Percentiles rank a stretch among this genome's conserved stretches.
Conservation (phyloP, 2,329 filamentous ascomycete species). For the Claviceps sp. region DNA sequence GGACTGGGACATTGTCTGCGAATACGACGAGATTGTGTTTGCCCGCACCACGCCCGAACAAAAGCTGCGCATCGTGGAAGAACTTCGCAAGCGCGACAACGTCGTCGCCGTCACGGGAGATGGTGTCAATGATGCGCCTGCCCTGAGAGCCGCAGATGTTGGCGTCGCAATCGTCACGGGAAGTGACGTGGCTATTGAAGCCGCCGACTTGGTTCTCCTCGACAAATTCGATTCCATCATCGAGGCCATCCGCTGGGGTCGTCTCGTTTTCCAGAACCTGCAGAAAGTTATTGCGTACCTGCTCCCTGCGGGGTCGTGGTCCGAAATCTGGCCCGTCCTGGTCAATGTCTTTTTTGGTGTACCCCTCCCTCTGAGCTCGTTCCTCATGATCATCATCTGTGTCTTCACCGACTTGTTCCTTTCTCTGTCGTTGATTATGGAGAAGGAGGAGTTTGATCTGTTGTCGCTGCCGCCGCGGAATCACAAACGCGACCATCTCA, state of each 20-base stretch:
- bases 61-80: constrained; percentile 59
- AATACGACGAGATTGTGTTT: constrained; percentile 49
- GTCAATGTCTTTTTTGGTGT: constrained; percentile 43
- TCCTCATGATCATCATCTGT: constrained; percentile 46
- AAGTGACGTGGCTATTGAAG: constrained; percentile 50
- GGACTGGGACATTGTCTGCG: constrained; percentile 32
- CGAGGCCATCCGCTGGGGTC: constrained; percentile 41
- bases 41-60: constrained; percentile 56
- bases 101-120: constrained; percentile 63
- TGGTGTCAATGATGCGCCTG: constrained; percentile 54
- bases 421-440: constrained; percentile 38
- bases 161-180: constrained; percentile 55
- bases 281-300: constrained; percentile 31
- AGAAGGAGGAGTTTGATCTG: constrained; percentile 40
- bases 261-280: constrained; percentile 27
- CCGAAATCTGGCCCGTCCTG: constrained; percentile 43
- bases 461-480: constrained; percentile 36
- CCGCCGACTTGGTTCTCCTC: constrained; percentile 52
- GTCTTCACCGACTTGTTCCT: constrained; percentile 42
- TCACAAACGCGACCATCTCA: constrained; percentile 35
- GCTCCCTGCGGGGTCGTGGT: constrained; percentile 38
- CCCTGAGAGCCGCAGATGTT: constrained; percentile 51
- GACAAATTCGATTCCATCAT: constrained; percentile 61
- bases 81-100: constrained; percentile 44
- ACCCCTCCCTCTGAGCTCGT: constrained; percentile 34